Evolutionary conservation across 176 grass and related monocot genomes (phyloP).

Genomic region (Oryza brachyantha): DNA sequence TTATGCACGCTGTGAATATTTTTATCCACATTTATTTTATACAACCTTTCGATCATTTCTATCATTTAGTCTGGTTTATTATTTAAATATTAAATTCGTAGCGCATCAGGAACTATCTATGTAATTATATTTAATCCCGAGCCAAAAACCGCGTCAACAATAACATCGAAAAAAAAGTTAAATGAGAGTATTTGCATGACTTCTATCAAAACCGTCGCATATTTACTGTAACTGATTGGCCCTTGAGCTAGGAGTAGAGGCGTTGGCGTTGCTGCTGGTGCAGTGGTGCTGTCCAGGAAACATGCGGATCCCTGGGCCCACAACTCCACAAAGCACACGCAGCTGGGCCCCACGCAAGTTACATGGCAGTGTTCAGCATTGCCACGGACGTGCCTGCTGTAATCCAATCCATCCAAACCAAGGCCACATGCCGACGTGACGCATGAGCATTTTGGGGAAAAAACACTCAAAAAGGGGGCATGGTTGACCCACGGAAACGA

Average conservation of each 20-base stretch:
- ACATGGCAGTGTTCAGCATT: background rate
- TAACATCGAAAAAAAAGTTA: too few relatives aligned
- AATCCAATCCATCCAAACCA: too few relatives aligned
- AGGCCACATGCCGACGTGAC: background rate
- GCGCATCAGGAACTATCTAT: too few relatives aligned
- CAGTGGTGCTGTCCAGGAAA: background rate
- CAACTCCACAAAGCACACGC: background rate
- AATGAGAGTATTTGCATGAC: too few relatives aligned
- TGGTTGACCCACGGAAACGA: background rate
- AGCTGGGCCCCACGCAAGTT: background rate
- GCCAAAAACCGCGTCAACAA: too few relatives aligned
- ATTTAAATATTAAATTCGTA: too few relatives aligned
- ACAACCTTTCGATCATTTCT: too few relatives aligned
- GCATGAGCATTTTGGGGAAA: background rate
- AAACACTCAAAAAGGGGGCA: background rate
- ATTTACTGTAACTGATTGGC: background rate
- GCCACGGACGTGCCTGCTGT: background rate
- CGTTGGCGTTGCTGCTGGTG: background rate
- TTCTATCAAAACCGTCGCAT: background rate
- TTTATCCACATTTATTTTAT: too few relatives aligned
- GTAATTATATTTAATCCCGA: too few relatives aligned
- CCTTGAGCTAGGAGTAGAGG: constrained; percentile 14
- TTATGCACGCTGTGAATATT: too few relatives aligned
- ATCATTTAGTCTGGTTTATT: too few relatives aligned
- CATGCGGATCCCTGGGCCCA: background rate